Percentiles rank a stretch among this genome's conserved stretches.
Evolutionary conservation across 2,329 filamentous ascomycete species (phyloP).

Genomic region (Calonectria crousiana): DNA sequence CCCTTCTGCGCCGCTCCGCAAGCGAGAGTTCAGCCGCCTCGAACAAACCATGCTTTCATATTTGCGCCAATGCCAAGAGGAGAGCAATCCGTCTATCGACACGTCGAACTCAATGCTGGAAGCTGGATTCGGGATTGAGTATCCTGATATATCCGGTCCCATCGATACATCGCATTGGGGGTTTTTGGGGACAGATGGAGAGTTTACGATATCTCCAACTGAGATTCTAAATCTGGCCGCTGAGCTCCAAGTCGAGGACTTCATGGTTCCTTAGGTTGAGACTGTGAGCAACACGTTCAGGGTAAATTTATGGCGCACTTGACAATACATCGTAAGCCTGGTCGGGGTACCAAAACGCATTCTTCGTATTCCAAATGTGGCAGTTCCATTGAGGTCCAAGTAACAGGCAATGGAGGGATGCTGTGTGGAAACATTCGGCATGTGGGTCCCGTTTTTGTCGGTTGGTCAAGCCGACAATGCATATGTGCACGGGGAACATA

Average conservation of each 20-base stretch:
- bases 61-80: neutral
- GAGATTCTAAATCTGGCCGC: conserved; percentile 3
- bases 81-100: neutral
- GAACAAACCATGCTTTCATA: conserved; percentile 26
- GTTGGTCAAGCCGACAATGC: neutral
- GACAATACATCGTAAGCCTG: too few species aligned
- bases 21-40: conserved; percentile 14
- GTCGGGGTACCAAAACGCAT: too few species aligned
- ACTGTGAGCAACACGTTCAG: too few species aligned
- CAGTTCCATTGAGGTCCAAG: too few species aligned
- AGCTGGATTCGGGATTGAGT: neutral
- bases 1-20: conserved; percentile 18
- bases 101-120: neutral
- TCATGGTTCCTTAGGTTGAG: neutral
- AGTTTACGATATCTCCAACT: neutral
- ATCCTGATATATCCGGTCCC: neutral
- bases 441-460: neutral
- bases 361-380: too few species aligned
- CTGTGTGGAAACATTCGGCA: neutral
- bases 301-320: too few species aligned
- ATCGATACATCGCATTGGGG: neutral
- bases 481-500: too few species aligned
- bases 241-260: conserved; percentile 8
- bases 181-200: neutral
- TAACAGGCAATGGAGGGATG: neutral